phyloP scores from a whole-genome alignment of 305 asterid genomes.

The Andrographis paniculata region DNA sequence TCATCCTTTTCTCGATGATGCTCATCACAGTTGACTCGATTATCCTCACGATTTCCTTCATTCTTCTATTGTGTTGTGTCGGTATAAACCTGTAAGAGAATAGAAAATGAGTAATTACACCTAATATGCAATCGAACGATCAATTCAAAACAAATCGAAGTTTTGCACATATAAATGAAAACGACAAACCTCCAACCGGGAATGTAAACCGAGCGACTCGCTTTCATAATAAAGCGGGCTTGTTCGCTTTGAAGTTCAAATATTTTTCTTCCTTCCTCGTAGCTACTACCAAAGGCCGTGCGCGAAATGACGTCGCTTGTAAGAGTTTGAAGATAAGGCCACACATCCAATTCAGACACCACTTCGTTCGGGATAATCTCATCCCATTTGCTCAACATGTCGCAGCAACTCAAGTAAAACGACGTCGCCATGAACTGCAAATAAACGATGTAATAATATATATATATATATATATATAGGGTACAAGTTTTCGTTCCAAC shows the following conservation, averaged over 20 bases:
- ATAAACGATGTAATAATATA: too few relatives aligned
- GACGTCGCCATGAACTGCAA: slow-evolving; percentile 48
- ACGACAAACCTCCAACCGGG: slow-evolving; percentile 35
- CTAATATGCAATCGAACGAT: neutral
- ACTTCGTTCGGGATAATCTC: slow-evolving; percentile 19
- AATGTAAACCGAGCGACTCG: slow-evolving; percentile 16
- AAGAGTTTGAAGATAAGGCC: slow-evolving; percentile 38
- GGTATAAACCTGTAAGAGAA: slow-evolving; percentile 25
- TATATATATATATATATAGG: too few relatives aligned
- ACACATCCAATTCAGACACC: slow-evolving; percentile 36
- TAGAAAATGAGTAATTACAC: too few relatives aligned
- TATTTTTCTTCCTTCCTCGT: slow-evolving; percentile 44
- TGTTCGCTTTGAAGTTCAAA: slow-evolving; percentile 46
- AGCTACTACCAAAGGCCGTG: slow-evolving; percentile 54
- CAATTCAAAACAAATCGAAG: too few relatives aligned
- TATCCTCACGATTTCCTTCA: slow-evolving; percentile 26
- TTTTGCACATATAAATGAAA: too few relatives aligned
- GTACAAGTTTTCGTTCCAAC: too few relatives aligned
- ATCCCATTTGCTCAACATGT: slow-evolving; percentile 47
- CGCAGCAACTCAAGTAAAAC: slow-evolving; percentile 28
- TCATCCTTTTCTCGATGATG: slow-evolving; percentile 25
- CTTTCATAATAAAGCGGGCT: slow-evolving; percentile 4
- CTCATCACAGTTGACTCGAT: slow-evolving; percentile 13
- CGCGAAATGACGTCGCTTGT: slow-evolving; percentile 50
- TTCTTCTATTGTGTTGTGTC: slow-evolving; percentile 36